Base-by-base conservation (phyloP, 2,329 filamentous ascomycete species). In the Escovopsis sp. region DNA sequence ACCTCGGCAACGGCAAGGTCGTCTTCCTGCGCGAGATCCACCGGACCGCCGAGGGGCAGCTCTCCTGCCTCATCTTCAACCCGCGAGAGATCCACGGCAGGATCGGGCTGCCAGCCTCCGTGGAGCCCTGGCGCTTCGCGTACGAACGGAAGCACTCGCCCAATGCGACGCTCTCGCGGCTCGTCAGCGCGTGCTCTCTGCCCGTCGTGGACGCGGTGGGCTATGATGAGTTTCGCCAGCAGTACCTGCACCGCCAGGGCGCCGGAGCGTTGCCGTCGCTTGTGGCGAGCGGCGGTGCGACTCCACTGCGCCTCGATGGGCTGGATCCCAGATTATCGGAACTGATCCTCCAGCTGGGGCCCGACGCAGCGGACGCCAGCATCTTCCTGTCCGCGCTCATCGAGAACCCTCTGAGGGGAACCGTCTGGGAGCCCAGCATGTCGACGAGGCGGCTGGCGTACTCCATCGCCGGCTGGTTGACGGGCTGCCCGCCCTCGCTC, bases 21-120 rank as follows among this genome's bases (percentile, higher is more conserved):
- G 65, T 78, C 0, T 80, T 89, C 44, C 72, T 94, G 28, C 68
- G 72, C 43, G 80, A 85, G 39, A 58, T 89, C 1, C 67, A 74
- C 32, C 32, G 55, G 26, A 45, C 57, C 30, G 46, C 49, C 46
- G 49, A 48, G 44, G 51, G 47, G 9, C 47, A 40, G 28, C 44
- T 59, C 12, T 40, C 48, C 5, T 58, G 55, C 39, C 45, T 53
- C 3, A 46, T 45, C 3, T 65, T 60, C 45, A 49, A 48, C 48
- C 64, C 54, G 28, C 52, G 45, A 38, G 57, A 57, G 26, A 71
- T 65, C 47, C 65, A 59, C 49, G 45, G 59, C 30, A 61, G 59
- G 33, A 55, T 77, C n/a, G 59, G 63, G 3, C 52, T 75, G 4
- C 47, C 57, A 15, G 44, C 49, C 28, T 46, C 45, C 39, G 44